Evolutionary conservation across 345 rosid genomes (phyloP).

Genomic region (Eucalyptus grandis): DNA sequence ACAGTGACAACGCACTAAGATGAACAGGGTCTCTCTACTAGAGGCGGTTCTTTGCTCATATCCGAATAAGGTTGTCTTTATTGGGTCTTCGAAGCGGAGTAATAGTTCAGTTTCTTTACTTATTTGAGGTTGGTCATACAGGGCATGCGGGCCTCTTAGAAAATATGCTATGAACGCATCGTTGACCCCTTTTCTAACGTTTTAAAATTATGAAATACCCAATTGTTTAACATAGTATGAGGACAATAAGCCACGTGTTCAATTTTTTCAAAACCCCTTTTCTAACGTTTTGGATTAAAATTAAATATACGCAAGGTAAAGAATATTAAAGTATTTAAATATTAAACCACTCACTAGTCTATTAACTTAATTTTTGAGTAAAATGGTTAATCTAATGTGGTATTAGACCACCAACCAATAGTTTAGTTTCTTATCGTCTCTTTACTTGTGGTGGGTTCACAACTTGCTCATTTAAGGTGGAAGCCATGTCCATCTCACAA

Average conservation of each 20-base stretch:
- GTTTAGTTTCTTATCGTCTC: neutral
- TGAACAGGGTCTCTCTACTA: neutral
- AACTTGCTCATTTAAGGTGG: neutral
- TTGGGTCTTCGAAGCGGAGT: neutral
- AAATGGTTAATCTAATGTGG: neutral
- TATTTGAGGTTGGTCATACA: neutral
- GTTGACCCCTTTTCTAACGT: neutral
- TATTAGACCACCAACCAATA: neutral
- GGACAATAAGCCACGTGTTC: neutral
- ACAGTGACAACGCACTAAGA: neutral
- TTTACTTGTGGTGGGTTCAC: neutral
- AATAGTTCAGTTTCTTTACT: neutral
- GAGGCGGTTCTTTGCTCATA: neutral
- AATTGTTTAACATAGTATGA: neutral
- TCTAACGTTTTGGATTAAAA: neutral
- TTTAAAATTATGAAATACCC: neutral
- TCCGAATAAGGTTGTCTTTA: neutral
- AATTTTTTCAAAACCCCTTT: neutral
- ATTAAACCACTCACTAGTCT: neutral
- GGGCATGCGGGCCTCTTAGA: neutral
- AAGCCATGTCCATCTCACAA: neutral
- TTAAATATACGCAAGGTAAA: accelerated
- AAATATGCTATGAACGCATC: neutral
- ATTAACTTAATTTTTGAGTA: neutral
- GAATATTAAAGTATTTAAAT: neutral